These are phyloP conservation scores for Blastobotrys ciferrii DNA, from an alignment of 1,139 yeast species.

Conservation along the genomic window DNA sequence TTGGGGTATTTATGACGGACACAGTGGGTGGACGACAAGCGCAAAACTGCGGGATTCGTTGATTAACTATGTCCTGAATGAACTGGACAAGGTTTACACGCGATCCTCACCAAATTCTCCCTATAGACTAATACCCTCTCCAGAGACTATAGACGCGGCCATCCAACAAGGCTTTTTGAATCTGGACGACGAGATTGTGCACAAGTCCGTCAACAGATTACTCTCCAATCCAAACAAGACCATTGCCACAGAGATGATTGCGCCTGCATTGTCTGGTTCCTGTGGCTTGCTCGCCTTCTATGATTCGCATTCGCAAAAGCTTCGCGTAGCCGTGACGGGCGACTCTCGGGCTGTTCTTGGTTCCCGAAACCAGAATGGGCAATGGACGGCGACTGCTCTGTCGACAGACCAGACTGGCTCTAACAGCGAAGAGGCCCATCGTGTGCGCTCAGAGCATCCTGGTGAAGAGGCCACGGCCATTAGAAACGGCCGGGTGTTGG, in stretches of 20 bases:
- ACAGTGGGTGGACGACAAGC: slow-evolving; percentile 94
- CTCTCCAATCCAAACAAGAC: slow-evolving; percentile 56
- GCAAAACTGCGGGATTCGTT: slow-evolving; percentile 77
- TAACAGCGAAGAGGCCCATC: slow-evolving; percentile 79
- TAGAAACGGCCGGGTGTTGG: slow-evolving; percentile 80
- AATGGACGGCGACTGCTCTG: slow-evolving; percentile 86
- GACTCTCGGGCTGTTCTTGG: slow-evolving; percentile 94
- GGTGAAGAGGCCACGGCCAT: slow-evolving; percentile 80
- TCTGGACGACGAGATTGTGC: slow-evolving; percentile 83
- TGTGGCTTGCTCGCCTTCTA: slow-evolving; percentile 88
- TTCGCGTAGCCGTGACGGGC: slow-evolving; percentile 94
- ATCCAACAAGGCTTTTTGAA: slow-evolving; percentile 76
- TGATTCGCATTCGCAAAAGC: slow-evolving; percentile 66
- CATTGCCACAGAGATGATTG: slow-evolving; percentile 69
- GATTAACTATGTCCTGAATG: slow-evolving; percentile 72
- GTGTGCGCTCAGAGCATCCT: slow-evolving; percentile 87
- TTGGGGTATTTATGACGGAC: slow-evolving; percentile 96
- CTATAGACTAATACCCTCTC: slow-evolving; percentile 55
- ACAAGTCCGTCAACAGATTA: slow-evolving; percentile 66
- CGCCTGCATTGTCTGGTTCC: slow-evolving; percentile 95
- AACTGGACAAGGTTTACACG: slow-evolving; percentile 66
- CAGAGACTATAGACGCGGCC: slow-evolving; percentile 74
- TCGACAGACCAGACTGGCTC: slow-evolving; percentile 95
- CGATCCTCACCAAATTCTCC: slow-evolving; percentile 31
- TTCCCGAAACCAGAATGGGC: slow-evolving; percentile 57